Conservation (phyloP, 768 basidiomycete genomes). For the Coprinopsis strossmayeri region DNA sequence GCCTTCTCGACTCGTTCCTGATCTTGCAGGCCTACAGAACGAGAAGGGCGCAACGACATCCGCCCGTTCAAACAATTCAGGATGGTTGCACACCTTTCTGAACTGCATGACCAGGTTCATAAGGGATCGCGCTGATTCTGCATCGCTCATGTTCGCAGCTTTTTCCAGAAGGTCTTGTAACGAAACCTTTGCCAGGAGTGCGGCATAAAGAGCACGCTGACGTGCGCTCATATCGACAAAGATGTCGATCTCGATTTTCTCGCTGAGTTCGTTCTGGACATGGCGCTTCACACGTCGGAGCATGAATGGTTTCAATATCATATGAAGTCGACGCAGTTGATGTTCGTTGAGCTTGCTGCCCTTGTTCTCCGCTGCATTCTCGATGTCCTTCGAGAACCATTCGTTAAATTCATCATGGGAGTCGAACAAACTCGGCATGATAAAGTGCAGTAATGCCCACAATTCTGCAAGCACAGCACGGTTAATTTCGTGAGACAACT, state of each 20-base stretch:
- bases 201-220: constrained; percentile 86
- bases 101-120: constrained; percentile 99
- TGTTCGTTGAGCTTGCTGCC: constrained; percentile 90
- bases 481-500: no score
- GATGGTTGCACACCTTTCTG: constrained; percentile 98
- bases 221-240: constrained; percentile 92
- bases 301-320: constrained; percentile 99
- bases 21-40: constrained; percentile 75
- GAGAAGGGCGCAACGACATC: constrained; percentile 93
- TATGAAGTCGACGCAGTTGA: constrained; percentile 90
- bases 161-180: constrained; percentile 91
- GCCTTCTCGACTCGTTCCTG: constrained; percentile 75
- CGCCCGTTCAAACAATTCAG: constrained; percentile 94
- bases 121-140: constrained; percentile 84
- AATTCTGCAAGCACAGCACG: constrained; percentile 52
- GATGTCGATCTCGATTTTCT: constrained; percentile 98
- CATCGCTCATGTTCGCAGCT: constrained; percentile 86
- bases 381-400: constrained; percentile 99
- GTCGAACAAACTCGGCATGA: constrained; percentile 99
- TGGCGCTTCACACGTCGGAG: constrained; percentile 92
- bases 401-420: constrained; percentile 99
- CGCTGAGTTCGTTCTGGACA: constrained; percentile 99
- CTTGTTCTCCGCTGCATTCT: constrained; percentile 88
- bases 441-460: constrained; percentile 98
- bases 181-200: constrained; percentile 87